phyloP scores from a whole-genome alignment of 495 filamentous ascomycete genomes.

The Durotheca rogersii region DNA sequence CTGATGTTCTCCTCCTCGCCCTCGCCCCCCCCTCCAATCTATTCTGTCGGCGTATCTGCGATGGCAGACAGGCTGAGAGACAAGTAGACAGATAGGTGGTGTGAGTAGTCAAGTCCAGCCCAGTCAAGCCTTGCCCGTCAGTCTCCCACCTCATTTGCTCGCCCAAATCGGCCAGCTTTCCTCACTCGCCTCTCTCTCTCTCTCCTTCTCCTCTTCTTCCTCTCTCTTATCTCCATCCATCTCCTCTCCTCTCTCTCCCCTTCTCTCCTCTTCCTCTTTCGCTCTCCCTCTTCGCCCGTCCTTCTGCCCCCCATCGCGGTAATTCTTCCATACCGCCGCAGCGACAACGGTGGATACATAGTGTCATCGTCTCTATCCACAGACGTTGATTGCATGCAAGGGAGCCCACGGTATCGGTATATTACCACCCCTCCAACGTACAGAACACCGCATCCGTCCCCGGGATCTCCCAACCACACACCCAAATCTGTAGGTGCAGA shows the following conservation, averaged over 20 bases:
- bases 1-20: too few species aligned
- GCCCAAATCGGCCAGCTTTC: neutral
- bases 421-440: slow-evolving; percentile 18
- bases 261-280: neutral
- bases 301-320: too few species aligned
- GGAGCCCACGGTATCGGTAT: slow-evolving; percentile 26
- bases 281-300: neutral
- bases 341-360: slow-evolving; percentile 14
- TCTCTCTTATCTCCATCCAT: slow-evolving; percentile 6
- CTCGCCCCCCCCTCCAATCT: neutral
- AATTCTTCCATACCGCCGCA: slow-evolving; percentile 22
- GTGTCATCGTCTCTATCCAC: slow-evolving; percentile 14
- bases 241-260: neutral
- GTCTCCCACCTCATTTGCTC: neutral
- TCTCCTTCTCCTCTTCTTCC: neutral
- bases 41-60: neutral
- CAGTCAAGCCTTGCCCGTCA: neutral
- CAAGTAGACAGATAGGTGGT: too few species aligned
- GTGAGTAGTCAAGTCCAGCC: too few species aligned
- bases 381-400: slow-evolving; percentile 28
- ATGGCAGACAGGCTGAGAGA: too few species aligned
- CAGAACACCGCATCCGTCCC: slow-evolving; percentile 17
- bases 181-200: neutral
- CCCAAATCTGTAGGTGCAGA: slow-evolving; percentile 15
- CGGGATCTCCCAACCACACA: slow-evolving; percentile 13